phyloP scores from a whole-genome alignment of 176 grass and related monocot genomes.

The Lolium perenne region DNA sequence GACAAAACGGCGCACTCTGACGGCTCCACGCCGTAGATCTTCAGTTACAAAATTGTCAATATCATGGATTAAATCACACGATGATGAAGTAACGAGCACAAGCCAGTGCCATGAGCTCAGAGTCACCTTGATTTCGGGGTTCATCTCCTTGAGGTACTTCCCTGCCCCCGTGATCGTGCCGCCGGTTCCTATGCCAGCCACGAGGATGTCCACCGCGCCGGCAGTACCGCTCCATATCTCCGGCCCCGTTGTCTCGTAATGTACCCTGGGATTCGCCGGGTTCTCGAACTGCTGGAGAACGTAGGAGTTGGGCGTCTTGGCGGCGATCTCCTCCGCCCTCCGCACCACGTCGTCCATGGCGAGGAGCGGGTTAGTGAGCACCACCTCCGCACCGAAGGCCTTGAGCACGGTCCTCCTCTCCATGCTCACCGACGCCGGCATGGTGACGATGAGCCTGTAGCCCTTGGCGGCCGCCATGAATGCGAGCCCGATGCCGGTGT shows the following conservation, averaged over 20 bases:
- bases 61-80: neutral
- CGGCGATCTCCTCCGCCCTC: slow-evolving; percentile 67
- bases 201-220: slow-evolving; percentile 59
- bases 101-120: no score
- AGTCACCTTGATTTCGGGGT: slow-evolving; percentile 58
- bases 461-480: slow-evolving; percentile 72
- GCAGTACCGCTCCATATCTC: slow-evolving; percentile 70
- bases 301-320: slow-evolving; percentile 57
- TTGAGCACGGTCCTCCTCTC: slow-evolving; percentile 60
- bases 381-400: slow-evolving; percentile 70
- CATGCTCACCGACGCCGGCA: slow-evolving; percentile 75
- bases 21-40: slow-evolving; percentile 75
- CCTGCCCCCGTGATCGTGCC: slow-evolving; percentile 72
- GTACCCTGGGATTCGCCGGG: slow-evolving; percentile 66
- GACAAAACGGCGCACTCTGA: slow-evolving; percentile 67
- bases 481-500: slow-evolving; percentile 77
- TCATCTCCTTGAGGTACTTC: slow-evolving; percentile 70
- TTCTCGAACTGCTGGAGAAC: slow-evolving; percentile 85
- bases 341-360: slow-evolving; percentile 61
- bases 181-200: slow-evolving; percentile 81
- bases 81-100: neutral
- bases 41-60: neutral
- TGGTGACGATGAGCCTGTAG: slow-evolving; percentile 69
- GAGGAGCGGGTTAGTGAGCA: slow-evolving; percentile 61
- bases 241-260: slow-evolving; percentile 82